These are phyloP conservation scores for Talaromyces pinophilus DNA, from an alignment of 2,329 filamentous ascomycete genomes.

Conservation along the genomic window DNA sequence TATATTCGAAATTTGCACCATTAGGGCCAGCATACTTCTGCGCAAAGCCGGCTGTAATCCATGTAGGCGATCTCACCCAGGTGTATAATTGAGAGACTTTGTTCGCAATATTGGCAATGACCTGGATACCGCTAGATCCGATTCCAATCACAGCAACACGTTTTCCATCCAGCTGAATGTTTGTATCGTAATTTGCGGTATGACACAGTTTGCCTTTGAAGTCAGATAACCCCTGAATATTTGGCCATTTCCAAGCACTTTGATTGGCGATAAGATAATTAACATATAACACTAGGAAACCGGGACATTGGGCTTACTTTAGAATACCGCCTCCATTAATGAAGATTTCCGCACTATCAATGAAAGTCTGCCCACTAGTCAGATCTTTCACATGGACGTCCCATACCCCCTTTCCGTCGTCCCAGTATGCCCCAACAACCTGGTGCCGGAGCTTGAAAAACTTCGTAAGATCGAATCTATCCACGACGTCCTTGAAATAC, in stretches of 20 bases:
- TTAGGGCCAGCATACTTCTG: neutral
- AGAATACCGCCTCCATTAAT: no score
- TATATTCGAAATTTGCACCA: neutral
- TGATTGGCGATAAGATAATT: neutral
- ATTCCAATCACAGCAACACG: slow-evolving; percentile 12
- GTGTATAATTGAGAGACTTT: neutral
- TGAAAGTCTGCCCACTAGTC: neutral
- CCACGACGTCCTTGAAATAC: slow-evolving; percentile 6
- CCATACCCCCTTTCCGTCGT: neutral
- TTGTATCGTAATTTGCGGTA: neutral
- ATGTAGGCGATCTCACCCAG: neutral
- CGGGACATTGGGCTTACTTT: no score
- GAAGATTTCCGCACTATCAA: neutral
- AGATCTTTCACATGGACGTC: neutral
- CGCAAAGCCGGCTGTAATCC: slow-evolving; percentile 4
- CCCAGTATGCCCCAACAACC: slow-evolving; percentile 9
- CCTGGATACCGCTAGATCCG: slow-evolving; percentile 7
- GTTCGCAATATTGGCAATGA: neutral
- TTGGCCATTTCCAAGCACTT: slow-evolving; percentile 17
- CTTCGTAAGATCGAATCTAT: neutral
- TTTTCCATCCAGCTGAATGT: neutral
- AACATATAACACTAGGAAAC: neutral
- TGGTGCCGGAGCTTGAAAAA: neutral
- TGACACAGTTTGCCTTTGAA: slow-evolving; percentile 8
- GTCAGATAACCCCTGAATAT: neutral